Conservation (phyloP, 2,329 filamentous ascomycete genomes). For the Fusarium abutilonis region DNA sequence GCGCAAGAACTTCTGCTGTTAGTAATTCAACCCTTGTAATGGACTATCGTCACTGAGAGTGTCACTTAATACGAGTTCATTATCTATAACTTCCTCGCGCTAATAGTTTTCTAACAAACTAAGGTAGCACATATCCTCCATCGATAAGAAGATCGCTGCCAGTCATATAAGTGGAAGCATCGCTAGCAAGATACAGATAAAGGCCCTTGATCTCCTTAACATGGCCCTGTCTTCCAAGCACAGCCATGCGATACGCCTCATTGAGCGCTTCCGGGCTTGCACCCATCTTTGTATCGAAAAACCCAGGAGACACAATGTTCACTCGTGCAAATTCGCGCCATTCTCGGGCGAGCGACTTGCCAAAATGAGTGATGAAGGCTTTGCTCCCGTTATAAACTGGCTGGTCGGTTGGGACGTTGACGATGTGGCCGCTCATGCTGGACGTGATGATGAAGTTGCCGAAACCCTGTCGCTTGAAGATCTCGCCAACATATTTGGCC, state of each 20-base stretch:
- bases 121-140: conserved; percentile 32
- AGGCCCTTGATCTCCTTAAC: conserved; percentile 72
- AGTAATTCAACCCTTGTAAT: background rate
- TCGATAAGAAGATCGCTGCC: conserved; percentile 33
- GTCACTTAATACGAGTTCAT: background rate
- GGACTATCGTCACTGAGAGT: background rate
- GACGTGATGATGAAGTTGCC: conserved; percentile 63
- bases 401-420: conserved; percentile 62
- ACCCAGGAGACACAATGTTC: conserved; percentile 59
- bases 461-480: conserved; percentile 55
- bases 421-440: conserved; percentile 59
- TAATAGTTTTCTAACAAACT: background rate
- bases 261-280: conserved; percentile 55
- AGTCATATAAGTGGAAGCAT: conserved; percentile 50
- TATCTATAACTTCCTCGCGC: background rate
- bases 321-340: conserved; percentile 66
- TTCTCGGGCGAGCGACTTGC: conserved; percentile 63
- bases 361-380: conserved; percentile 64
- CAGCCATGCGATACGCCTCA: conserved; percentile 61
- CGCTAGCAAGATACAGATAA: conserved; percentile 63
- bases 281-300: conserved; percentile 64
- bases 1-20: too few species aligned
- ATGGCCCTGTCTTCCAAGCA: conserved; percentile 66
- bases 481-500: conserved; percentile 55
- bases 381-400: conserved; percentile 66